phyloP scores from a whole-genome alignment of 108 stramenopile species.

The Pseudonitzschia multistriata region DNA sequence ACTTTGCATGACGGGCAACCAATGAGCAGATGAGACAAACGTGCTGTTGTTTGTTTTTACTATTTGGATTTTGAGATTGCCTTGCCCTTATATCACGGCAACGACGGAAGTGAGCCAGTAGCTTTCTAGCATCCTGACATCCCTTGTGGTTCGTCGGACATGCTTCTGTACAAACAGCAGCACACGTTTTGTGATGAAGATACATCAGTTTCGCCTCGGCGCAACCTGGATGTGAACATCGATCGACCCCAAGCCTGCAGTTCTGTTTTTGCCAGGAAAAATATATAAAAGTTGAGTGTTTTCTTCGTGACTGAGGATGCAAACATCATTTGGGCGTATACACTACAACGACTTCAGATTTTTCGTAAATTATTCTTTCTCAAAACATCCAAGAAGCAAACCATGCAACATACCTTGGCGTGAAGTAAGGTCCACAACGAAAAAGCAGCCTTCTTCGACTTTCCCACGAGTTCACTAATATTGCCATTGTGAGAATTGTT shows the following conservation, averaged over 20 bases:
- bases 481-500: constrained; percentile 17
- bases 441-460: constrained; percentile 80
- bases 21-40: constrained; percentile 61
- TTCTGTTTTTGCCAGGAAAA: constrained; percentile 34
- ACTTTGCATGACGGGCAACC: constrained; percentile 52
- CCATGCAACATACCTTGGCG: constrained; percentile 66
- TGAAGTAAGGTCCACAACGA: constrained; percentile 83
- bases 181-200: constrained; percentile 52
- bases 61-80: constrained; percentile 36
- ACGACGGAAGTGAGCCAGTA: constrained; percentile 71
- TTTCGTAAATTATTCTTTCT: not conserved
- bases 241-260: constrained; percentile 44
- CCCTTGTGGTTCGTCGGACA: constrained; percentile 69
- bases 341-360: constrained; percentile 1
- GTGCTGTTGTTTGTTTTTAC: constrained; percentile 30
- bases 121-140: constrained; percentile 76
- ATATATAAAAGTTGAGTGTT: constrained; percentile 15
- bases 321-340: not conserved
- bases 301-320: not conserved
- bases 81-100: constrained; percentile 66
- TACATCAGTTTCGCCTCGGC: constrained; percentile 69
- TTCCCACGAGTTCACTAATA: constrained; percentile 58
- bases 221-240: constrained; percentile 70
- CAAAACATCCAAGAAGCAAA: not conserved
- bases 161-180: constrained; percentile 11